Evolutionary conservation across 2,329 filamentous ascomycete species (phyloP).

Genomic region (Xylaria sp.): DNA sequence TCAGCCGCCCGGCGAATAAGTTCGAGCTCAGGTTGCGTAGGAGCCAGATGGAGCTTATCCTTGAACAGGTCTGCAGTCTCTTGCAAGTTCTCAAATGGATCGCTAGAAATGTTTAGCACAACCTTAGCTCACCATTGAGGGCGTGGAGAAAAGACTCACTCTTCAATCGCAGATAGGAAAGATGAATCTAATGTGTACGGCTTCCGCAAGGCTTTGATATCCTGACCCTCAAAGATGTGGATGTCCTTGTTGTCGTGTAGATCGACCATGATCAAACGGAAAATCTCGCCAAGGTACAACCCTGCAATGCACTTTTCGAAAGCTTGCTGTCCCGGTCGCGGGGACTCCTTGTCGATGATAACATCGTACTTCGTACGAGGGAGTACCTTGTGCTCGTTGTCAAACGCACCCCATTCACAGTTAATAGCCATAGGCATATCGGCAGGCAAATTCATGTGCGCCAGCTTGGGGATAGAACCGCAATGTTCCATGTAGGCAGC

Average conservation of each 20-base stretch:
- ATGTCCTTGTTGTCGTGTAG: conserved; percentile 81
- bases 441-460: conserved; percentile 86
- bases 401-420: conserved; percentile 97
- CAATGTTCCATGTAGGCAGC: conserved; percentile 97
- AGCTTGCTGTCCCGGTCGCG: conserved; percentile 90
- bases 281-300: conserved; percentile 93
- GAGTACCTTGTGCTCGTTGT: conserved; percentile 90
- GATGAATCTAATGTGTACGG: conserved; percentile 92
- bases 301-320: conserved; percentile 99
- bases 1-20: conserved; percentile 89
- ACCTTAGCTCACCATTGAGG: conserved; percentile 9
- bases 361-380: conserved; percentile 87
- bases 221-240: conserved; percentile 84
- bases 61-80: conserved; percentile 88
- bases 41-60: conserved; percentile 76
- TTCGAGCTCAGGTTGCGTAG: conserved; percentile 83
- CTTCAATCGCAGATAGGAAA: conserved; percentile 92
- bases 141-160: conserved; percentile 62
- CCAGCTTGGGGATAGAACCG: conserved; percentile 92
- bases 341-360: conserved; percentile 89
- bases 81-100: conserved; percentile 93
- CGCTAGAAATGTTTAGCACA: conserved; percentile 61
- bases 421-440: conserved; percentile 94
- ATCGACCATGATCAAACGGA: conserved; percentile 87
- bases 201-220: conserved; percentile 82